These are phyloP conservation scores for Auriscalpium microsporum DNA, from an alignment of 768 basidiomycete genomes.

Conservation along the genomic window DNA sequence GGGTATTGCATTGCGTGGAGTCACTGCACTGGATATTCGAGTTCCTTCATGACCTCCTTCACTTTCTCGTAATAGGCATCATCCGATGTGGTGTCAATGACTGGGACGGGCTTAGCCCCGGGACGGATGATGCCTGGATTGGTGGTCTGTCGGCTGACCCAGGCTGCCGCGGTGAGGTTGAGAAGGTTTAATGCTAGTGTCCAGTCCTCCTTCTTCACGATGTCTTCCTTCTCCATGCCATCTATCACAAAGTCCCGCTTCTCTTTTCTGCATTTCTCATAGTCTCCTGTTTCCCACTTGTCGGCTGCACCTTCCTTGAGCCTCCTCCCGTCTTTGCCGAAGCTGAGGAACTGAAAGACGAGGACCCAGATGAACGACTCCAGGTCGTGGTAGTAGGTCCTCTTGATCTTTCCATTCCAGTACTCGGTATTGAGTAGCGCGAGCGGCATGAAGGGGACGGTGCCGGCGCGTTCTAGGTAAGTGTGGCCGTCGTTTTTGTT, in stretches of 20 bases:
- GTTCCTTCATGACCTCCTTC: slow-evolving; percentile 37
- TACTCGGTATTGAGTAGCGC: background rate
- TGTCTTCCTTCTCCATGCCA: no score
- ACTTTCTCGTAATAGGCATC: background rate
- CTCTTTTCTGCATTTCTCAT: background rate
- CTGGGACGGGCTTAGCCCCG: no score
- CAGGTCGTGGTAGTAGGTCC: background rate
- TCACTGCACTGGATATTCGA: slow-evolving; percentile 19
- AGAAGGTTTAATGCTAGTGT: no score
- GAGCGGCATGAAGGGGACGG: background rate
- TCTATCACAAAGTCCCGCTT: background rate
- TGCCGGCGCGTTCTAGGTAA: background rate
- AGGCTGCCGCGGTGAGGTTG: no score
- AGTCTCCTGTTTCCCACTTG: background rate
- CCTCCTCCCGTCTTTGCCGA: background rate
- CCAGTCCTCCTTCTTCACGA: no score
- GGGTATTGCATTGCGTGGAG: no score
- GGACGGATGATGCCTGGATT: no score
- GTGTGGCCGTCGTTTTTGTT: no score
- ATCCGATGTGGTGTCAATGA: background rate
- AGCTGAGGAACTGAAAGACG: background rate
- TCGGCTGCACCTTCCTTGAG: background rate
- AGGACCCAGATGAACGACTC: background rate
- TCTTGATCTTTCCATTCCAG: background rate
- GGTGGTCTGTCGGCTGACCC: no score